A percentile compares a stretch with the other conserved stretches of the same genome.
Conservation (phyloP, 2,329 filamentous ascomycete genomes). For the Calonectria pseudoreteaudii region DNA sequence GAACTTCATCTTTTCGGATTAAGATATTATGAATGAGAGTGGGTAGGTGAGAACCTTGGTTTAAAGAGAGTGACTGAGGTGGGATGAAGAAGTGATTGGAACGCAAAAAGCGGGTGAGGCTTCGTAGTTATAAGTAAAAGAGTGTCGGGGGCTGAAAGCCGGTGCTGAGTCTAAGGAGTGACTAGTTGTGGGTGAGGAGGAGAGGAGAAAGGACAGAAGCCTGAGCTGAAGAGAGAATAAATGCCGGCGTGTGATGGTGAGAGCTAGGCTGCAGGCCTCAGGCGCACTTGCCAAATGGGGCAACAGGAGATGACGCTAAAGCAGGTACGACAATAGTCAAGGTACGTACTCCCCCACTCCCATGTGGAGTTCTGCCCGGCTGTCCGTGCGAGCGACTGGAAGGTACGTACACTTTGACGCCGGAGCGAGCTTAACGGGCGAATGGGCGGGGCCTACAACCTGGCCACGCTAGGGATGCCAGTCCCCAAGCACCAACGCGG, state of each 20-base stretch:
- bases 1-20: constrained; percentile 65
- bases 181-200: constrained; percentile 44
- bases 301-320: constrained; percentile 22
- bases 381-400: not conserved
- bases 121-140: constrained; percentile 44
- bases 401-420: not conserved
- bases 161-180: constrained; percentile 42
- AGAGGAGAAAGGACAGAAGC: constrained; percentile 30
- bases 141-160: constrained; percentile 47
- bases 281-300: constrained; percentile 21
- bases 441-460: not conserved
- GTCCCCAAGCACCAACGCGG: not conserved
- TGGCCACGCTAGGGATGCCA: not conserved
- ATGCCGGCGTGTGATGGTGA: constrained; percentile 38
- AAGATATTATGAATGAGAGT: constrained; percentile 38
- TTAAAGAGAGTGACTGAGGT: constrained; percentile 30
- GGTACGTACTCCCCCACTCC: constrained; percentile 13
- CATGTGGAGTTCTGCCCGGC: not conserved
- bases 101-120: constrained; percentile 31
- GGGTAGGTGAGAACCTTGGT: constrained; percentile 14
- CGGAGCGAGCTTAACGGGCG: constrained; percentile 13
- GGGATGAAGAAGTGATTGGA: constrained; percentile 25
- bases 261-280: constrained; percentile 10
- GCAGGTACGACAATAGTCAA: constrained; percentile 24
- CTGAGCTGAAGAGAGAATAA: constrained; percentile 37